Percentiles rank a stretch among this genome's conserved stretches.
phyloP scores from a whole-genome alignment of 495 filamentous ascomycete species.

The Penicillium flavigenum region DNA sequence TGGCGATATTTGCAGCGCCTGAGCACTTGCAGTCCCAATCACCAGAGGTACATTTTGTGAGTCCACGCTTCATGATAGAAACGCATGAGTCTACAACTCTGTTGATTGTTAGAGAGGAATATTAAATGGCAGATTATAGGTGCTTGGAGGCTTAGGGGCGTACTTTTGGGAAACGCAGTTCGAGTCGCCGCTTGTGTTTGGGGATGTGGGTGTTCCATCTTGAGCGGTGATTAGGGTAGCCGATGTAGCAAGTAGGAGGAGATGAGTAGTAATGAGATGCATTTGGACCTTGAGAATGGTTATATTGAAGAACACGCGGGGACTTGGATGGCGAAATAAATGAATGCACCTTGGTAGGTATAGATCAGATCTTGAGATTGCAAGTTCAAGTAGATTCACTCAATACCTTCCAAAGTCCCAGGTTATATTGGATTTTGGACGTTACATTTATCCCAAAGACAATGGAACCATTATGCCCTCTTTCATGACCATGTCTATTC shows the following conservation, averaged over 20 bases:
- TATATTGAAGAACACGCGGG: background rate
- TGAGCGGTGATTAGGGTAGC: constrained; percentile 16
- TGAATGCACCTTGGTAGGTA: too few relatives aligned
- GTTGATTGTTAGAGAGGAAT: constrained; percentile 3
- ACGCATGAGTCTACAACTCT: constrained; percentile 28
- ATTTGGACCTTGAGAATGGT: background rate
- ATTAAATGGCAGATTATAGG: too few relatives aligned
- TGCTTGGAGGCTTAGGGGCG: background rate
- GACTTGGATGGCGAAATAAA: background rate
- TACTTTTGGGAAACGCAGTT: constrained; percentile 22
- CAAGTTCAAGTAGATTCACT: background rate
- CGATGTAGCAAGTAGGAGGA: constrained; percentile 13
- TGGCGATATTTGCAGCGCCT: constrained; percentile 26
- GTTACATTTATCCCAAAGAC: constrained; percentile 12
- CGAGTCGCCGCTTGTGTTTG: constrained; percentile 4
- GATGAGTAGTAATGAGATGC: constrained; percentile 6
- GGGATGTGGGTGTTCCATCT: constrained; percentile 12
- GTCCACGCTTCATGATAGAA: constrained; percentile 14
- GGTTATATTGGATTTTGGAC: background rate
- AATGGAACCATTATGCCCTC: constrained; percentile 4
- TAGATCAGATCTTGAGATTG: background rate
- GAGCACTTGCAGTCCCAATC: constrained; percentile 34
- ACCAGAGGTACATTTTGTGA: constrained; percentile 14
- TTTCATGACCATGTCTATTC: constrained; percentile 11
- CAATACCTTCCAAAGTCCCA: background rate